Evolutionary conservation across 768 basidiomycete species (phyloP), one percentile per base, ranked within the genome.

Genomic region (Dentipellis fragilis): DNA sequence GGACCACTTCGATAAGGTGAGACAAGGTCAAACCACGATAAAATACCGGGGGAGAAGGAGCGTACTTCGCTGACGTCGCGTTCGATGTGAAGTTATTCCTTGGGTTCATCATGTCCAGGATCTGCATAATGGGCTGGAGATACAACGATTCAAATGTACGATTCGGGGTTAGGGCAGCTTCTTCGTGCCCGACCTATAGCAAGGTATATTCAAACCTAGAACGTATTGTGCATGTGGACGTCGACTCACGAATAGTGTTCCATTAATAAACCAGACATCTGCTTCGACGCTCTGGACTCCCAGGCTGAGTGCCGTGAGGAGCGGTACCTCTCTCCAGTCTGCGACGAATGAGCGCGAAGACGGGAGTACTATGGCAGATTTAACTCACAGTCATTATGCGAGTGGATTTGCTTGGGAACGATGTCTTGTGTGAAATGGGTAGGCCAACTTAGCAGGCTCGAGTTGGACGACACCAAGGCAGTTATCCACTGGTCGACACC

Each of bases 261-360:
- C 72, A 53, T 74, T 68, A 19, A 76, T 59, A 8, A 74, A 65
- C 72, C 71, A 79, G 16, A 80, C 76, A 62, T 80, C 79, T 3
- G 79, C 79, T 62, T 80, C 79, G 10, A 80, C 76, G 59, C 78
- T 80, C 14, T 68, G 65, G 12, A 79, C 76, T 0, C 78, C 78
- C 21, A 73, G 65, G 60, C 76, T 78, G 4, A 80, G 58, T 9
- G 78, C 78, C 5, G 72, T 71, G 10, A 78, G 65, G 19, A 79
- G 65, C 4, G 79, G 76, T 8, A 78, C 76, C 58, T 79, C 74
- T 17, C 78, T 69, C 76, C 77, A 79, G 63, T 81, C 78, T 79
- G 39, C 48, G 42, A 19, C 21, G 17, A n/a, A 11, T 35, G 17
- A 8, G 23, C 45, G 14, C 16, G 21, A n/a, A 35, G 42, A 11